Base-by-base conservation (phyloP, 2,329 filamentous ascomycete species). In the Dryadomyces quercus-mongolicae region DNA sequence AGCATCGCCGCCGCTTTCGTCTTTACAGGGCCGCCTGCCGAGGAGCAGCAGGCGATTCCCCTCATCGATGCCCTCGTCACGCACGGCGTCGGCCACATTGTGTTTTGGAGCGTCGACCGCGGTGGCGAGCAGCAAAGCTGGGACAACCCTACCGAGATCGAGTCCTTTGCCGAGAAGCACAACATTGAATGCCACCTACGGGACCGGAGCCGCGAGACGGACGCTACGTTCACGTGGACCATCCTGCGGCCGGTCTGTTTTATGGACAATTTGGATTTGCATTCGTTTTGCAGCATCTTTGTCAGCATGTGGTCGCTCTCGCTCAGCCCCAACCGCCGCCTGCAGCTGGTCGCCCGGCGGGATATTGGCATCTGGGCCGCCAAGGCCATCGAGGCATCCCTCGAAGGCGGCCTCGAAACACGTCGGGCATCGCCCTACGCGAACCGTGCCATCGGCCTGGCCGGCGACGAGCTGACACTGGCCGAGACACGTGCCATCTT, bases 171-270 rank as follows among this genome's bases (percentile, higher is more conserved):
- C 52, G 54, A 55, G 58, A 86, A 86, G 66, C 74, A 79, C 62
- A 66, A 75, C 44, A 76, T 84, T 60, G 82, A 85, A 66, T 62
- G 76, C 54, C 71, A 84, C 60, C 70, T 85, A 40, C 68, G 76
- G 31, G 71, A 67, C 61, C 52, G 49, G 31, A 25, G 18, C 7
- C 55, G 60, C 21, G 31, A 51, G 21, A 54, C 60, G 15, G 56
- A 49, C 18, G 60, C 66, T 59, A 8, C 25, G 4, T 13, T 50
- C 1, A 62, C 58, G 36, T 71, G 68, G 62, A 71, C 70, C 36
- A 67, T 72, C 49, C 58, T 73, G 16, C 63, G 70, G 6, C 70
- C 69, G 1, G 63, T 63, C 5, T 68, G 66, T 5, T 72, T 72
- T 62, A 64, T 72, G 60, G 70, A 72, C 54, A 72, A 72, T 57